Conservation (phyloP, 192 early-diverging fungal species). For the Chytriomyces confervae region DNA sequence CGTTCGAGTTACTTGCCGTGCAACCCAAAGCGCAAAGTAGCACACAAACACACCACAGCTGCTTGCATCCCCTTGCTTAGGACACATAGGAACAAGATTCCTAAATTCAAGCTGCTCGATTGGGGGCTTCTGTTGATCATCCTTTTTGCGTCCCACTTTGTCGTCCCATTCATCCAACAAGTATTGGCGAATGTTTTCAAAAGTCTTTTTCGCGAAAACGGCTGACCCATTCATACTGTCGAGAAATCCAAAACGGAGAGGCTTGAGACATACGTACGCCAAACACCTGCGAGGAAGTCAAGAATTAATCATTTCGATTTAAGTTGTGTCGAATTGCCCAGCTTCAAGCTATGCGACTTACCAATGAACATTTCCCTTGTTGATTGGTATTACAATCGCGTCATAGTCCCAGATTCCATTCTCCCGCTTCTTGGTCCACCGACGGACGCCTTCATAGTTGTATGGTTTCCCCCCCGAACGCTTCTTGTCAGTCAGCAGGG, state of each 20-base stretch:
- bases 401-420: slow-evolving; percentile 38
- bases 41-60: slow-evolving; percentile 50
- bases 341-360: slow-evolving; percentile 7
- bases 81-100: slow-evolving; percentile 10
- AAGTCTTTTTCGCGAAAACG: slow-evolving; percentile 3
- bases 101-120: slow-evolving; percentile 6
- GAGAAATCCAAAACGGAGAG: slow-evolving; percentile 18
- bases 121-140: background rate
- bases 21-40: slow-evolving; percentile 35
- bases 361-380: slow-evolving; percentile 46
- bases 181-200: slow-evolving; percentile 16
- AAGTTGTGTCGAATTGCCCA: background rate
- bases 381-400: slow-evolving; percentile 39
- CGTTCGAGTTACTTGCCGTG: background rate
- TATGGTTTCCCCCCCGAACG: slow-evolving; percentile 10
- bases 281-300: slow-evolving; percentile 29
- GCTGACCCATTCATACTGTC: slow-evolving; percentile 30
- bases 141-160: slow-evolving; percentile 18
- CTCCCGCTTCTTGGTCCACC: slow-evolving; percentile 38
- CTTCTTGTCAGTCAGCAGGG: slow-evolving; percentile 13
- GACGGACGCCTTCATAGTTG: slow-evolving; percentile 25
- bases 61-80: slow-evolving; percentile 38
- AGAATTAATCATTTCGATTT: slow-evolving; percentile 1
- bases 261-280: slow-evolving; percentile 20
- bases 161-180: slow-evolving; percentile 29